Evolutionary conservation across 2,329 filamentous ascomycete species (phyloP).

Genomic region (Neoarthrinium moseri): DNA sequence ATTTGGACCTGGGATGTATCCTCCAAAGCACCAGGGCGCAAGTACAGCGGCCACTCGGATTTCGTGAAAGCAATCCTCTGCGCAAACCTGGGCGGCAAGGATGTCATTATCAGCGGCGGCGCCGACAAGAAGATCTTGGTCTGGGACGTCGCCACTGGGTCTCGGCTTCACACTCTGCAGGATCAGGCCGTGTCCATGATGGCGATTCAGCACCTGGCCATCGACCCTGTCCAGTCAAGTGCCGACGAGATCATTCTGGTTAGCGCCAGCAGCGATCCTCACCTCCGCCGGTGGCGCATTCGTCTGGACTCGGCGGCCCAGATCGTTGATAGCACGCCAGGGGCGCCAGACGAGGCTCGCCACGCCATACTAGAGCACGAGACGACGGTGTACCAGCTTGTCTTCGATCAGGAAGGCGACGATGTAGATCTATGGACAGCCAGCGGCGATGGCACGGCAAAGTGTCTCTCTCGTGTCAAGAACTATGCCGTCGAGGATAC

Average conservation of each 20-base stretch:
- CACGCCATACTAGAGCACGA: conserved; percentile 75
- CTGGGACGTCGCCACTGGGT: conserved; percentile 72
- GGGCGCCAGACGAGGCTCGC: conserved; percentile 36
- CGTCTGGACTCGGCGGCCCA: conserved; percentile 52
- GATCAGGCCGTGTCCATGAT: conserved; percentile 70
- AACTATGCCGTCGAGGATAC: conserved; percentile 71
- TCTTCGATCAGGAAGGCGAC: conserved; percentile 63
- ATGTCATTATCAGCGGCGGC: conserved; percentile 70
- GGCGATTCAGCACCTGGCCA: conserved; percentile 73
- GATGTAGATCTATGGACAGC: conserved; percentile 85
- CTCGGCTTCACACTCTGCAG: conserved; percentile 72
- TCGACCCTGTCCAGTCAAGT: conserved; percentile 66
- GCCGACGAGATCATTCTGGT: conserved; percentile 58
- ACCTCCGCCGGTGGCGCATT: conserved; percentile 77
- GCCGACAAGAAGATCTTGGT: conserved; percentile 80
- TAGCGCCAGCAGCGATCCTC: conserved; percentile 77
- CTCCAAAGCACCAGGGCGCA: conserved; percentile 51
- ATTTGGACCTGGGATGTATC: conserved; percentile 81
- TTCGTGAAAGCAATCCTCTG: conserved; percentile 84
- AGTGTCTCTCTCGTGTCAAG: conserved; percentile 69
- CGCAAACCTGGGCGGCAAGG: conserved; percentile 57
- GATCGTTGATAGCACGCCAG: conserved; percentile 44
- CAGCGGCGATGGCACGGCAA: conserved; percentile 84
- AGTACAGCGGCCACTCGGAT: conserved; percentile 77
- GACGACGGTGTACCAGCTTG: conserved; percentile 81